Base-by-base conservation (phyloP, 2,329 filamentous ascomycete genomes). In the Septoria linicola region DNA sequence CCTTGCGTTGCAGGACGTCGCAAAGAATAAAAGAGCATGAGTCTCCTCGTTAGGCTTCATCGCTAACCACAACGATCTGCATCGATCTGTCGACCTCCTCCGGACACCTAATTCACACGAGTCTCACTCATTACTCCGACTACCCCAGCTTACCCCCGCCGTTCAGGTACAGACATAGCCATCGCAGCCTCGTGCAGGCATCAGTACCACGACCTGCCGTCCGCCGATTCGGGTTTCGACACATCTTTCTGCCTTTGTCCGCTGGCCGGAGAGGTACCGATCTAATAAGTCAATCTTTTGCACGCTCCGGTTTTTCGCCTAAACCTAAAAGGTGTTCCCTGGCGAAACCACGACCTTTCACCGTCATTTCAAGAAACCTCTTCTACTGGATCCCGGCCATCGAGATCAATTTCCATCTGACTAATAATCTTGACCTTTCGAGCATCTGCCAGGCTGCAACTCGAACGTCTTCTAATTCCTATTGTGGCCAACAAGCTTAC, bases 261-360 rank as follows among this genome's bases (percentile, higher is more conserved):
- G 65, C 65, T 60, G 65, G 65, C 53, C 64, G 65, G 65, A 57
- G 61, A 64, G 60, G 61, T 54, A 41, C 56, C 62, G 51, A 63
- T 41, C 57, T 61, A 62, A 63, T 60, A 41, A 45, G 41, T 55
- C 54, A 55, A 53, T 53, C 51, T 58, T 27, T 54, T 57, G 44
- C 58, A 55, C 55, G 54, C 59, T 54, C 54, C 49, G 49, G 37
- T 46, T 59, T 49, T 59, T 53, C 42, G 48, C 50, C 56, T 54
- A 55, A 61, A 62, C 60, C 59, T 54, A 62, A 59, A 59, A 53
- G 41, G 47, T 46, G 43, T 44, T 54, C 42, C 48, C 54, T 51
- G 57, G 51, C 52, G 53, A 52, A 17, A 51, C 54, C 51, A 59
- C 52, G 51, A 60, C 46, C 54, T 42, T 46, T 58, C 61, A 63